Evolutionary conservation across 1,284 basidiomycete species (phyloP), one percentile per base, ranked within the genome.

Genomic region (Trichosporon inkin): DNA sequence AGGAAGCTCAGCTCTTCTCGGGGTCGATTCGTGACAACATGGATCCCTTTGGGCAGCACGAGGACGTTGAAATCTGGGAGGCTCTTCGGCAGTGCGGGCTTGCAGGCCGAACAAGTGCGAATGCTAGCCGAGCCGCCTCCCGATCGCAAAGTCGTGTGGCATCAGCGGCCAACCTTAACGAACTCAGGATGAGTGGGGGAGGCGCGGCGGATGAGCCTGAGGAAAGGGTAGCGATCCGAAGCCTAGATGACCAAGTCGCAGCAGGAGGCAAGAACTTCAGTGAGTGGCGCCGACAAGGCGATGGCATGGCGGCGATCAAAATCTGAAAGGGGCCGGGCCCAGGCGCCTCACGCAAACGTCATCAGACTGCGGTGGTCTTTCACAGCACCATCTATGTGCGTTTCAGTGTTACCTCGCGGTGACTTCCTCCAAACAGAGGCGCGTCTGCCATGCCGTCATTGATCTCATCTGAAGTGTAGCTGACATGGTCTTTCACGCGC

Each of bases 11-110:
- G 44, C 72, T 81, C 10, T 81, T 79, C 65, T 75, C 73, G 5
- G 80, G 80, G 0, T 75, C 77, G 14, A 63, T 81, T n/a, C 64
- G 80, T 7, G 76, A 79, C 47, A 80, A 80, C 62, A 74, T 81
- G 32, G 79, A 82, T 58, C 82, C 82, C 0, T 82, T 83, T 67
- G 68, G 67, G 44, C 71, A 75, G 58, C 78, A 79, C 66, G 78
- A 80, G 22, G 82, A 83, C 53, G 66, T 64, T 14, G 81, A 82
- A 37, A 70, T 83, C 41, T 84, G 82, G 81, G 80, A 80, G 55
- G 81, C 80, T 2, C 72, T 84, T 0, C 72, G 78, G 11, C 76
- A 81, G 53, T 81, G 80, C 58, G 78, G 81, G 53, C 73, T 82
- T 57, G 76, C 79, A 34, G 66, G 73, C 34, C 64, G 69, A 20